Conservation (phyloP, 1,284 basidiomycete species). For the Tilletia setariae region DNA sequence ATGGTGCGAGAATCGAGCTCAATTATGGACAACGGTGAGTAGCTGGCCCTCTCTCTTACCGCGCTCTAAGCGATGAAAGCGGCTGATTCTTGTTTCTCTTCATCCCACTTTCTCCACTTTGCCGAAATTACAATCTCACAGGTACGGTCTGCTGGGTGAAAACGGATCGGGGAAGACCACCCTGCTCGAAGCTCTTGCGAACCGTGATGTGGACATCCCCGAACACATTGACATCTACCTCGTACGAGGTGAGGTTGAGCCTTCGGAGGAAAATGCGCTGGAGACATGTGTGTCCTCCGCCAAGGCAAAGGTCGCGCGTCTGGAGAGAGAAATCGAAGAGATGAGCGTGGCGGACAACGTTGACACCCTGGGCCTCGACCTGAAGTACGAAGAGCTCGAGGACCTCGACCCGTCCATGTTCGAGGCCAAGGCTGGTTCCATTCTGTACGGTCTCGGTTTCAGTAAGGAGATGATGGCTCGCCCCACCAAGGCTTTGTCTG, state of each 20-base stretch:
- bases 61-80: not conserved
- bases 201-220: conserved; percentile 81
- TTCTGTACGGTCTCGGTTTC: conserved; percentile 96
- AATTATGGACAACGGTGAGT: conserved; percentile 86
- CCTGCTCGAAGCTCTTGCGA: conserved; percentile 52
- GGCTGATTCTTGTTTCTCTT: not conserved
- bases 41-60: no score
- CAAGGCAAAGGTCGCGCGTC: conserved; percentile 86
- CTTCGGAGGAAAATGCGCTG: conserved; percentile 89
- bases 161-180: conserved; percentile 95
- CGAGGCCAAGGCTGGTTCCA: conserved; percentile 90
- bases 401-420: conserved; percentile 94
- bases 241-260: conserved; percentile 91
- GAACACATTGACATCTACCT: conserved; percentile 96
- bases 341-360: conserved; percentile 82
- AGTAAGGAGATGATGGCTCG: conserved; percentile 86
- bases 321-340: conserved; percentile 93
- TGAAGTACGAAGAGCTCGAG: conserved; percentile 92
- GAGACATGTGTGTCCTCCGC: conserved; percentile 95
- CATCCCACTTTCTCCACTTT: no score
- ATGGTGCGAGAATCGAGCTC: conserved; percentile 81
- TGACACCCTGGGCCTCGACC: conserved; percentile 81
- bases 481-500: conserved; percentile 96
- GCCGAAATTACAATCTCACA: no score
- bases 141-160: conserved; percentile 87